Evolutionary conservation across 2,329 filamentous ascomycete species (phyloP).

Genomic region (Diaporthe citrichinensis): DNA sequence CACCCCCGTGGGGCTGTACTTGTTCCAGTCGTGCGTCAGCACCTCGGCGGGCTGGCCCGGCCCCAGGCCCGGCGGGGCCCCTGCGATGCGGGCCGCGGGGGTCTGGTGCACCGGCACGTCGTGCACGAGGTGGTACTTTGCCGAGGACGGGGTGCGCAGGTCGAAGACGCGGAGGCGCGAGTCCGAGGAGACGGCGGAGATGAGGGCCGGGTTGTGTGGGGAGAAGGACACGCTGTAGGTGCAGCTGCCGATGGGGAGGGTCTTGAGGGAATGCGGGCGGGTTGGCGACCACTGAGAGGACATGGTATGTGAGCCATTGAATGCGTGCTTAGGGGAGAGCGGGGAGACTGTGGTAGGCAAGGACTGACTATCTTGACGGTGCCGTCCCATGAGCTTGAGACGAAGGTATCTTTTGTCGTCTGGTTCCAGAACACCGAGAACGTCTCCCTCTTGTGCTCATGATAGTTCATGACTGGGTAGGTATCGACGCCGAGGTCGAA

Average conservation of each 20-base stretch:
- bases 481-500: constrained; percentile 87
- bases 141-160: constrained; percentile 86
- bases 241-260: constrained; percentile 91
- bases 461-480: constrained; percentile 92
- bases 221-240: constrained; percentile 95
- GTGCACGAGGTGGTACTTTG: constrained; percentile 87
- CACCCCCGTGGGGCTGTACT: constrained; percentile 84
- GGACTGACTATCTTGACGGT: constrained; percentile 84
- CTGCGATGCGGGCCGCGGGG: constrained; percentile 56
- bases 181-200: constrained; percentile 91
- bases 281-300: constrained; percentile 84
- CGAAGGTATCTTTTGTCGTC: constrained; percentile 89
- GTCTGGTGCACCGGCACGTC: constrained; percentile 87
- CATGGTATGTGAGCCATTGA: neutral
- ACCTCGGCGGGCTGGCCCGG: constrained; percentile 80
- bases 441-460: constrained; percentile 93
- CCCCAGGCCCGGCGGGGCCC: constrained; percentile 53
- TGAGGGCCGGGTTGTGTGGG: constrained; percentile 86
- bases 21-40: constrained; percentile 99
- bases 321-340: neutral
- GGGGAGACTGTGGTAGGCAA: neutral
- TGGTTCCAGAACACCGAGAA: constrained; percentile 96
- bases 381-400: constrained; percentile 95
- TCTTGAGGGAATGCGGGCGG: constrained; percentile 80
- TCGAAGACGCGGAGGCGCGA: constrained; percentile 93